phyloP scores from a whole-genome alignment of 2,329 filamentous ascomycete species.

The Decorospora gaudefroyi region DNA sequence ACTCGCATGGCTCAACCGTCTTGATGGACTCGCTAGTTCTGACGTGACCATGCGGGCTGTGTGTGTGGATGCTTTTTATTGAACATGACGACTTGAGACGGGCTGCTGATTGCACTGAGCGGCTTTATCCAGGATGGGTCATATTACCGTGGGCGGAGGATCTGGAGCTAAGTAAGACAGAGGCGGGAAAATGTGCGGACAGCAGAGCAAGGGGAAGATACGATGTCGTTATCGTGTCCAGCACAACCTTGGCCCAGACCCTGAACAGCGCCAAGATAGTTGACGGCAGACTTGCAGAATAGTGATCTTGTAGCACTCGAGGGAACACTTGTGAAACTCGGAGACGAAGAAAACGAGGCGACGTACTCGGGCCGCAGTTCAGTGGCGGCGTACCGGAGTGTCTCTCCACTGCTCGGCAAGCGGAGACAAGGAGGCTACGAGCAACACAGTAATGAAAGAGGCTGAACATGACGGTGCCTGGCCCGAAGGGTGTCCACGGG shows the following conservation, averaged over 20 bases:
- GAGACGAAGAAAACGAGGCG: background rate
- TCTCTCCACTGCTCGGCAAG: background rate
- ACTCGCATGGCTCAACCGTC: conserved; percentile 18
- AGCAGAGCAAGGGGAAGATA: conserved; percentile 4
- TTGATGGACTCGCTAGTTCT: conserved; percentile 16
- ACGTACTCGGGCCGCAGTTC: conserved; percentile 6
- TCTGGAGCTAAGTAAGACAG: conserved; percentile 2
- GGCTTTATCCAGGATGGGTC: conserved; percentile 3
- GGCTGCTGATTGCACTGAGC: conserved; percentile 5
- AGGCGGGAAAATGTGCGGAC: background rate
- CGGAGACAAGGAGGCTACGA: background rate
- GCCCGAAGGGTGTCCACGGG: conserved; percentile 3
- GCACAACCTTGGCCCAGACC: conserved; percentile 4
- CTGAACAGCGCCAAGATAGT: background rate
- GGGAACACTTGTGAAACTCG: conserved; percentile 15
- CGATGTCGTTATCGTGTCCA: background rate
- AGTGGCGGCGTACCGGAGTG: conserved; percentile 1
- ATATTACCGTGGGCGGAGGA: conserved; percentile 2
- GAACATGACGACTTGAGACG: conserved; percentile 6
- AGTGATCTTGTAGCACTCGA: conserved; percentile 8
- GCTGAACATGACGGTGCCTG: background rate
- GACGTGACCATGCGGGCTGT: conserved; percentile 7
- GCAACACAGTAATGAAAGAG: background rate
- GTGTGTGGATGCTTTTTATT: conserved; percentile 7
- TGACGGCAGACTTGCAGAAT: conserved; percentile 4